phyloP scores from a whole-genome alignment of 352 stramenopile species.

The Phytophthora cactorum region DNA sequence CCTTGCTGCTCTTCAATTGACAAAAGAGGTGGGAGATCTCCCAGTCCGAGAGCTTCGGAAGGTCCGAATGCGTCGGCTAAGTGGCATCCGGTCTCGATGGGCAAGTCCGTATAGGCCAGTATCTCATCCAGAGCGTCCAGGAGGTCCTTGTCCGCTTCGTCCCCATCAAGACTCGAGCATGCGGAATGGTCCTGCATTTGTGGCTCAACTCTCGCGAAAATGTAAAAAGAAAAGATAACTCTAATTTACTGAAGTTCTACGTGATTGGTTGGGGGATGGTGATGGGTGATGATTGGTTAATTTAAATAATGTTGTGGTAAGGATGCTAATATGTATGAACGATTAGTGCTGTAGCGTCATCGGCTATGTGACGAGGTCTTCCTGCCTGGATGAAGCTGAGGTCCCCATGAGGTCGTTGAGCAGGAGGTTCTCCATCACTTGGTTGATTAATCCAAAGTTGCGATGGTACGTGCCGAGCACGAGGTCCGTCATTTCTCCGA shows the following conservation, averaged over 20 bases:
- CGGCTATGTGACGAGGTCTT: not conserved
- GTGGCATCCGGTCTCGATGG: conserved; percentile 21
- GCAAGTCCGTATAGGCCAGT: conserved; percentile 10
- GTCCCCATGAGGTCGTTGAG: conserved; percentile 31
- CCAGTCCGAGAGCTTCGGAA: conserved; percentile 3
- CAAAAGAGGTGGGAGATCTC: conserved; percentile 2
- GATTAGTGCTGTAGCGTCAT: not conserved
- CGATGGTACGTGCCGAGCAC: conserved; percentile 53
- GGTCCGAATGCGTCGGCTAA: conserved; percentile 27
- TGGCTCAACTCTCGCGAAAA: too few relatives aligned
- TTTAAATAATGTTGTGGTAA: not conserved
- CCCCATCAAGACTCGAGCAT: conserved; percentile 3
- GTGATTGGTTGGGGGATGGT: not conserved
- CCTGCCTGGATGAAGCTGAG: not conserved
- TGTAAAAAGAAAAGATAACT: too few relatives aligned
- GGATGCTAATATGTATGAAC: not conserved
- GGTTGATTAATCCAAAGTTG: conserved; percentile 50
- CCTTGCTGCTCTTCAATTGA: not conserved
- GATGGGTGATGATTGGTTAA: not conserved
- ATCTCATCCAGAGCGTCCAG: conserved; percentile 32
- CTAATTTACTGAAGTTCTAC: too few relatives aligned
- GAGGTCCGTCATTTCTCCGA: conserved; percentile 53
- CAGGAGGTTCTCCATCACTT: conserved; percentile 49
- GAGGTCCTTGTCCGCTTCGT: conserved; percentile 26
- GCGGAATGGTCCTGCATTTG: not conserved